phyloP scores from a whole-genome alignment of 2,329 filamentous ascomycete genomes.

The Akanthomyces lecanii region DNA sequence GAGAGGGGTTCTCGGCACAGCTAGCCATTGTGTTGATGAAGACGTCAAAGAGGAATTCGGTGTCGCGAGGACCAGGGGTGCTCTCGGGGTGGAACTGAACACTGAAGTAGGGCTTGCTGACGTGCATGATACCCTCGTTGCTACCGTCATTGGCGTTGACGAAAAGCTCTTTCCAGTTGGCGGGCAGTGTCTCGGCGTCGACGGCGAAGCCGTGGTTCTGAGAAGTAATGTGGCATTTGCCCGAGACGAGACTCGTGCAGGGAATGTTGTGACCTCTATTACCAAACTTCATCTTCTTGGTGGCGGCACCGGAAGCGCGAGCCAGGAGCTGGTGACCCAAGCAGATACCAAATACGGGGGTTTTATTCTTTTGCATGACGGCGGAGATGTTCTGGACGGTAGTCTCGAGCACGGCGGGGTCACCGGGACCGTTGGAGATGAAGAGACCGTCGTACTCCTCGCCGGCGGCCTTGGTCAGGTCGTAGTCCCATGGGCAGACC shows the following conservation, averaged over 20 bases:
- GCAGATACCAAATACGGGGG: slow-evolving; percentile 93
- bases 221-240: slow-evolving; percentile 97
- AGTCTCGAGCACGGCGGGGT: slow-evolving; percentile 76
- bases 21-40: slow-evolving; percentile 82
- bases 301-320: slow-evolving; percentile 78
- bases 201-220: slow-evolving; percentile 98
- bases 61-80: slow-evolving; percentile 90
- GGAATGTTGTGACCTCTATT: slow-evolving; percentile 99
- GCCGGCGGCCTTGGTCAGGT: slow-evolving; percentile 71
- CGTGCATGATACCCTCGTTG: slow-evolving; percentile 95
- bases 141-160: slow-evolving; percentile 97
- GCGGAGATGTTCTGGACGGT: slow-evolving; percentile 77
- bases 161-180: slow-evolving; percentile 89
- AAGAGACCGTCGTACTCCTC: slow-evolving; percentile 95
- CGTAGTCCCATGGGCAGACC: slow-evolving; percentile 93
- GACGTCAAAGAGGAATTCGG: slow-evolving; percentile 94
- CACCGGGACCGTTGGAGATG: slow-evolving; percentile 95
- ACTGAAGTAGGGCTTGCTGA: slow-evolving; percentile 86
- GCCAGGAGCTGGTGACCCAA: slow-evolving; percentile 91
- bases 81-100: slow-evolving; percentile 99
- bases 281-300: slow-evolving; percentile 97
- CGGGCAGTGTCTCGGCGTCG: slow-evolving; percentile 68
- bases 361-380: slow-evolving; percentile 73
- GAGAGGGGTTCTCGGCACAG: slow-evolving; percentile 61
- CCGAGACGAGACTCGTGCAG: slow-evolving; percentile 91